Evolutionary conservation across 78 protist species (phyloP), one percentile per base, ranked within the genome.

Genomic region (Dictyostelium firmibasis): DNA sequence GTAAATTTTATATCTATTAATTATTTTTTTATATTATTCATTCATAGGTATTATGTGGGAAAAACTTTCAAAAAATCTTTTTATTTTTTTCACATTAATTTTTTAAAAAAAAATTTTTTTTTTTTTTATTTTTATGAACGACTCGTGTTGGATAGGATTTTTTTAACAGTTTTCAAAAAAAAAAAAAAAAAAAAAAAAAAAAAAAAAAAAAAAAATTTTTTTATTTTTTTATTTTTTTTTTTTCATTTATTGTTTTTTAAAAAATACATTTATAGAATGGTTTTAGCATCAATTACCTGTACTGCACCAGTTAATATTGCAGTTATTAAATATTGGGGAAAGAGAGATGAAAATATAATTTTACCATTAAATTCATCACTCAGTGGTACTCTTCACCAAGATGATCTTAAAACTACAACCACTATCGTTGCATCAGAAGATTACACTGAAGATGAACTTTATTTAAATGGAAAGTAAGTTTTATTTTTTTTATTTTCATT

Each of bases 261-360:
- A 47, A 50, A 81, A 31, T 74, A 74, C 33, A 41, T 62, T n/a
- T n/a, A 62, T 50, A 77, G 16, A n/a, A 47, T 79, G 62, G 85
- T 83, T 64, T 85, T 81, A 79, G 77, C 84, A 83, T 86, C 86
- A 31, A 77, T 95, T n/a, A 97, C 99, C 23, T 92, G 97, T 91
- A 70, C 92, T 18, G 98, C 99, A 47, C 99, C 99, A 20, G 98
- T 98, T 53, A 99, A 99, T 96, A 99, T 99, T 27, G 99, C 99
- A 38, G 96, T 98, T 11, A 96, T 99, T 92, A 99, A 99, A 95
- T 99, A 99, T 96, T 99, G 99, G 99, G 99, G 99, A 38, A 99
- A 99, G 97, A 95, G 97, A 86, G 99, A 99, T 74, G 97, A 35
- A 33, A 75, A 81, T 50, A 87, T 96, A 35, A 98, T 96, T 18